A percentile compares a stretch with the other conserved stretches of the same genome.
Conservation (phyloP, 2,329 filamentous ascomycete genomes). For the Colletotrichum aenigma region DNA sequence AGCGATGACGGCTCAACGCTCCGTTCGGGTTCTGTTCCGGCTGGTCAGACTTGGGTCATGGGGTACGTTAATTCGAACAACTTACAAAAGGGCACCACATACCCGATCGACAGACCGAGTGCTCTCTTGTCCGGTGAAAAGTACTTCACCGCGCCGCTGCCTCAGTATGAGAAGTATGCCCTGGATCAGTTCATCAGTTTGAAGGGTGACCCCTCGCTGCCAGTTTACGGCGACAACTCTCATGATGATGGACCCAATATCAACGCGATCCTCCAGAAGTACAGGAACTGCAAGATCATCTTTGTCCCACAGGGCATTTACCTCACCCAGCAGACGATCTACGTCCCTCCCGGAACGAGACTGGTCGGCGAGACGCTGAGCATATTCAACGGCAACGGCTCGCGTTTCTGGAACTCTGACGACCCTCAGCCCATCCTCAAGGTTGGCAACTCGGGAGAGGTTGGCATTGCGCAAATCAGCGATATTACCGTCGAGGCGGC, state of each 20-base stretch:
- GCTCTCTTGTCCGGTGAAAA: slow-evolving; percentile 33
- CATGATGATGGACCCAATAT: slow-evolving; percentile 36
- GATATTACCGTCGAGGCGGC: slow-evolving; percentile 58
- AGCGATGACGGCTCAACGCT: slow-evolving; percentile 22
- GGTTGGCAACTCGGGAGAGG: slow-evolving; percentile 55
- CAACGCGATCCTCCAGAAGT: slow-evolving; percentile 32
- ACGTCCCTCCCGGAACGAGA: slow-evolving; percentile 39
- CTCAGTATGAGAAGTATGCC: slow-evolving; percentile 46
- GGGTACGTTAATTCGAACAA: slow-evolving; percentile 25
- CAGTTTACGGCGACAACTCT: slow-evolving; percentile 45
- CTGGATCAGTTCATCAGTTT: slow-evolving; percentile 48
- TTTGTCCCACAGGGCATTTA: slow-evolving; percentile 40
- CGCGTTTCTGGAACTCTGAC: slow-evolving; percentile 44
- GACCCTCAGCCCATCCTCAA: slow-evolving; percentile 52
- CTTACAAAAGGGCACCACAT: slow-evolving; percentile 32
- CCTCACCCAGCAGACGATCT: slow-evolving; percentile 10
- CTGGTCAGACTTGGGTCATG: slow-evolving; percentile 31
- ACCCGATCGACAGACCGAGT: slow-evolving; percentile 32
- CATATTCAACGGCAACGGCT: slow-evolving; percentile 49
- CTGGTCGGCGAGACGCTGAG: slow-evolving; percentile 62
- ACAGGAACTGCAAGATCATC: slow-evolving; percentile 38
- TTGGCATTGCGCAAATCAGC: slow-evolving; percentile 52
- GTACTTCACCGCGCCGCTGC: slow-evolving; percentile 33
- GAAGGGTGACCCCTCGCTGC: slow-evolving; percentile 42
- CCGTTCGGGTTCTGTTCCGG: slow-evolving; percentile 14